Base-by-base conservation (phyloP, 768 basidiomycete species). In the Pulveroboletus ravenelii region DNA sequence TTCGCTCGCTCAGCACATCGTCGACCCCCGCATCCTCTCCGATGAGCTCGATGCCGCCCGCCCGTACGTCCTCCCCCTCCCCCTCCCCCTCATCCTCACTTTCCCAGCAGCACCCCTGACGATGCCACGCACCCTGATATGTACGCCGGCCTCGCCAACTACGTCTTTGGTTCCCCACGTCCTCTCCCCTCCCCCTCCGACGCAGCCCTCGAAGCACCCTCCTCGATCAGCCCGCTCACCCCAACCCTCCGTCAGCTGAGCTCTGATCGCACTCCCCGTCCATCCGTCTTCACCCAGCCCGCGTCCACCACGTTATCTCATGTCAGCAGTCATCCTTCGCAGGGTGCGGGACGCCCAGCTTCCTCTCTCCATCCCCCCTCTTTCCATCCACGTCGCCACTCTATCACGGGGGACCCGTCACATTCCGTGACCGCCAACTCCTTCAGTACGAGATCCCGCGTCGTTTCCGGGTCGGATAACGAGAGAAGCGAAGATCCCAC, bases 191-290 rank as follows among this genome's bases (percentile, higher is more conserved):
- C 60, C 34, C 37, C 41, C 34, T 37, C 59, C 27, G 54, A 57
- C 56, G 52, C 49, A 6, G 20, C 3, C n/a, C 23, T 53, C 18
- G 62, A 62, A 10, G 41, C 60, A 18, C 46, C 66, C 39, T 63
- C 65, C 30, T 49, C 55, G 36, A 64, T 73, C 58, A 74, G 72
- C 41, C 75, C 74, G 0, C 70, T 78, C 51, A 64, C 69, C 3
- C 56, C 65, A 20, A 45, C 63, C 18, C 37, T 55, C 4, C 58
- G 50, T 20, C 50, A 60, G 10, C n/a, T 51, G 37, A 70, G 68
- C 34, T 41, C 66, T 17, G 74, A 78, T 56, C 70, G 67, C 34
- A 77, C 77, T 0, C 76, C 77, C 5, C 74, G 77, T 36, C 72
- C 71, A 10, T 77, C 77, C 23, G 59, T 77, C 31, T 70, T 69